phyloP scores from a whole-genome alignment of 306 rosid species.

The Sindora glabra region DNA sequence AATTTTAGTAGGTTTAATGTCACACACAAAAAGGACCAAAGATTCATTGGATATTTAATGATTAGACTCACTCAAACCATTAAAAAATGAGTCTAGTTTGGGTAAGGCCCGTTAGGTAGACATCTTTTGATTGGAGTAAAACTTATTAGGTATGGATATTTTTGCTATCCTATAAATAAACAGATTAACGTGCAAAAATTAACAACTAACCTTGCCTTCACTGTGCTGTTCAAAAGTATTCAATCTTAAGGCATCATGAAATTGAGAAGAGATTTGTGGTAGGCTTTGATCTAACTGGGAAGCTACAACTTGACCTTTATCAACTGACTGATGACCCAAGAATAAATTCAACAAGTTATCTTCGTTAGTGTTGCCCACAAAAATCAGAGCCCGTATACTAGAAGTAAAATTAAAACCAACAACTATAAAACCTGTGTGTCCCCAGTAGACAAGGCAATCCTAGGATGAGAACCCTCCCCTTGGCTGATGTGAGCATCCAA shows the following conservation, averaged over 20 bases:
- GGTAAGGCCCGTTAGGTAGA: too few species aligned
- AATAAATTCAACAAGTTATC: background rate
- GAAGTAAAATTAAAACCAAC: background rate
- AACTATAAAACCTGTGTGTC: slow-evolving; percentile 54
- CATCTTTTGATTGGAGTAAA: too few species aligned
- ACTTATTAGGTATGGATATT: too few species aligned
- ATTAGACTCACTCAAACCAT: too few species aligned
- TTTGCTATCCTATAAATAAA: background rate
- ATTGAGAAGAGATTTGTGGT: slow-evolving; percentile 77
- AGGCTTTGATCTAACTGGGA: slow-evolving; percentile 55
- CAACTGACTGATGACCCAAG: slow-evolving; percentile 52
- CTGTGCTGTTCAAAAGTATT: slow-evolving; percentile 45
- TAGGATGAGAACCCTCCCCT: slow-evolving; percentile 47
- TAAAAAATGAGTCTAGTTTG: too few species aligned
- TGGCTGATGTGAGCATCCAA: slow-evolving; percentile 45
- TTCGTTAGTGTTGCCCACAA: background rate
- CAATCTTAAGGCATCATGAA: slow-evolving; percentile 58
- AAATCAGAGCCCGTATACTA: background rate
- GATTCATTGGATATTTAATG: too few species aligned
- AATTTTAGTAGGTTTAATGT: too few species aligned
- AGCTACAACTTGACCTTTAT: slow-evolving; percentile 39
- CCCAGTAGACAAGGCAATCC: slow-evolving; percentile 41
- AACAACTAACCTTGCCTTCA: slow-evolving; percentile 43
- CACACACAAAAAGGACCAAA: too few species aligned
- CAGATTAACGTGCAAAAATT: background rate